phyloP scores from a whole-genome alignment of 768 basidiomycete genomes.

The Ramaria sp. region DNA sequence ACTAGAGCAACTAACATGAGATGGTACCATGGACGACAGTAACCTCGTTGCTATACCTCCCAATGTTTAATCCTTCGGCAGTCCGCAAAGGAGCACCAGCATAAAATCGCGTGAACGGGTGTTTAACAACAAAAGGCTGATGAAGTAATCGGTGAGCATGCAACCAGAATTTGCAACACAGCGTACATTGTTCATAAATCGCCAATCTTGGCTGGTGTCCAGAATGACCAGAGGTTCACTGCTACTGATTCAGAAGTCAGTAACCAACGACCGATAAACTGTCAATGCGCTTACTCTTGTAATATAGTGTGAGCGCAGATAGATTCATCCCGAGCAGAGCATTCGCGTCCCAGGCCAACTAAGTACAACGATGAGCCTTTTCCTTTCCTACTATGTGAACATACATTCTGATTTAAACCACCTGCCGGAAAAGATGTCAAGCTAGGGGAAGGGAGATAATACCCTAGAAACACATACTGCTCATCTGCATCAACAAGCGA shows the following conservation, averaged over 20 bases:
- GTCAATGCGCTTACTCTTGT: slow-evolving; percentile 45
- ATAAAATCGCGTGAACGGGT: slow-evolving; percentile 73
- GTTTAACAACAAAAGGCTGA: slow-evolving; percentile 60
- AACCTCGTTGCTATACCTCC: slow-evolving; percentile 36
- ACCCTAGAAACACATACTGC: slow-evolving; percentile 41
- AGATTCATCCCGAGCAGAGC: slow-evolving; percentile 47
- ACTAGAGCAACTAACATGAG: slow-evolving; percentile 23
- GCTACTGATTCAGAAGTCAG: slow-evolving; percentile 31
- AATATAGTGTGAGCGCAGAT: slow-evolving; percentile 79
- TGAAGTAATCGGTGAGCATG: background rate
- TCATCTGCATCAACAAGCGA: slow-evolving; percentile 76
- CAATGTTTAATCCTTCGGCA: slow-evolving; percentile 83
- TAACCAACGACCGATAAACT: background rate
- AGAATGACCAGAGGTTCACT: slow-evolving; percentile 84
- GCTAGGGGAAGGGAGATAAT: background rate
- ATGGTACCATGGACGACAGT: slow-evolving; percentile 4
- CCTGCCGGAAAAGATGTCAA: slow-evolving; percentile 23
- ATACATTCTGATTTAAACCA: slow-evolving; percentile 89
- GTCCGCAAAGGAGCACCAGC: slow-evolving; percentile 87
- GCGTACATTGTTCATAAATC: slow-evolving; percentile 69
- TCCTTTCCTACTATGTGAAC: slow-evolving; percentile 12
- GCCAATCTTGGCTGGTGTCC: slow-evolving; percentile 75
- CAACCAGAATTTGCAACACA: background rate
- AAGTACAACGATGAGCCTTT: background rate
- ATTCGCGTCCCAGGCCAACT: slow-evolving; percentile 37